Evolutionary conservation across 2,329 filamentous ascomycete genomes (phyloP).

Genomic region (Neocatenulostroma microsporum): DNA sequence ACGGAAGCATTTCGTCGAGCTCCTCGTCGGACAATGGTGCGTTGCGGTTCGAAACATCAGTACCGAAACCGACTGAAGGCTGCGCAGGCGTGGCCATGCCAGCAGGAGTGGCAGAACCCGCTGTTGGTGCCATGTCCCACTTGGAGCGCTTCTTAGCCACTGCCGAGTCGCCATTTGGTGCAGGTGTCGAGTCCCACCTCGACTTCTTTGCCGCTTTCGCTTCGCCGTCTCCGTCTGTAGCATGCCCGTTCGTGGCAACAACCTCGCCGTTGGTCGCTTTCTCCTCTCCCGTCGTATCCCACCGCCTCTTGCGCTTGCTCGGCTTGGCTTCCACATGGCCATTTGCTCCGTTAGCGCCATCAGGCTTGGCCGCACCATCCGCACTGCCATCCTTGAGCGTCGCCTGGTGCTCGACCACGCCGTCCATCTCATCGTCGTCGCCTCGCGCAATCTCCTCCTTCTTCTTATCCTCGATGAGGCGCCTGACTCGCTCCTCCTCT

Average conservation of each 20-base stretch:
- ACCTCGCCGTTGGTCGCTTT: constrained; percentile 35
- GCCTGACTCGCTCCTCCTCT: constrained; percentile 81
- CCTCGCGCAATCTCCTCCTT: constrained; percentile 58
- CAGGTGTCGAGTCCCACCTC: constrained; percentile 74
- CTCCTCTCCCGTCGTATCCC: constrained; percentile 57
- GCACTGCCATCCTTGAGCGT: constrained; percentile 63
- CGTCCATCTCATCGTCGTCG: constrained; percentile 59
- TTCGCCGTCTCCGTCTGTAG: constrained; percentile 22
- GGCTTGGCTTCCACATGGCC: constrained; percentile 68
- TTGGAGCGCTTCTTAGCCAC: constrained; percentile 66
- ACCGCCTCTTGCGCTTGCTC: constrained; percentile 77
- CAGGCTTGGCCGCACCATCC: constrained; percentile 52
- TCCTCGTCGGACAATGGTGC: constrained; percentile 86
- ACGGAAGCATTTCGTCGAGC: constrained; percentile 81
- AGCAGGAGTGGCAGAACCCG: constrained; percentile 61
- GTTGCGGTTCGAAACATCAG: constrained; percentile 72
- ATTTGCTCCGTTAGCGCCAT: constrained; percentile 42
- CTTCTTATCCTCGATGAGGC: constrained; percentile 70
- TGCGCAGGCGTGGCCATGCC: constrained; percentile 70
- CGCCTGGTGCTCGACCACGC: constrained; percentile 53
- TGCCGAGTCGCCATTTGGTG: constrained; percentile 46
- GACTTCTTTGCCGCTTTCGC: constrained; percentile 54
- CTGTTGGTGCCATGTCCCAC: constrained; percentile 80
- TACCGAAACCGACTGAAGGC: constrained; percentile 57
- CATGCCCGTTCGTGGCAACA: constrained; percentile 10